Conservation (phyloP, 2,329 filamentous ascomycete genomes). For the Fusarium haematococcum region DNA sequence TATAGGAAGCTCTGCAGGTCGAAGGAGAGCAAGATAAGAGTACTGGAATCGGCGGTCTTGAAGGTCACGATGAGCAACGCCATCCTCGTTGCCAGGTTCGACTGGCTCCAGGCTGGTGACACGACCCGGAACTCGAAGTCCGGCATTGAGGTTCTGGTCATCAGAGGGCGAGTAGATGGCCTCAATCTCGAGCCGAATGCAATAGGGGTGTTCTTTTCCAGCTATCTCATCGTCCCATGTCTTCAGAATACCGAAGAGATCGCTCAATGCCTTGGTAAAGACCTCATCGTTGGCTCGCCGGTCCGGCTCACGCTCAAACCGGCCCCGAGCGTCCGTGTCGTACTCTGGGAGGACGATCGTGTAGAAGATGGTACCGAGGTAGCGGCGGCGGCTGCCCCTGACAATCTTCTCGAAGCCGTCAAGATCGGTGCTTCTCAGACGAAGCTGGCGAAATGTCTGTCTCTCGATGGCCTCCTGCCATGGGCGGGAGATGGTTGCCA, state of each 20-base stretch:
- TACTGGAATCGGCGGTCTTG: conserved; percentile 31
- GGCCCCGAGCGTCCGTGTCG: conserved; percentile 16
- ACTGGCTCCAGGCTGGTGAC: conserved; percentile 22
- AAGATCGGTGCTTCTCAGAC: conserved; percentile 33
- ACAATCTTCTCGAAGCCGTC: conserved; percentile 28
- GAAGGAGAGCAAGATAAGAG: conserved; percentile 21
- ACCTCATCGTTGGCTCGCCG: conserved; percentile 34
- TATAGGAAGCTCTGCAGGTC: conserved; percentile 8
- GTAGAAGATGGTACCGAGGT: conserved; percentile 29
- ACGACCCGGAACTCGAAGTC: conserved; percentile 14
- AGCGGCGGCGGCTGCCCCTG: conserved; percentile 29
- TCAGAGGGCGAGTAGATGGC: conserved; percentile 24
- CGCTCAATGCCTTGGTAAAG: conserved; percentile 34
- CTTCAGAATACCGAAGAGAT: conserved; percentile 29
- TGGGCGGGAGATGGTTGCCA: conserved; percentile 36
- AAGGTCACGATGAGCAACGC: conserved; percentile 12
- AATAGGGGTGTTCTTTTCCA: conserved; percentile 22
- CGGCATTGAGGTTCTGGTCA: conserved; percentile 12
- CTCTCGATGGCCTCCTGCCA: conserved; percentile 39
- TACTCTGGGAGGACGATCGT: conserved; percentile 34
- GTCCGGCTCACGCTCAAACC: conserved; percentile 36
- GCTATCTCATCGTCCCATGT: conserved; percentile 27
- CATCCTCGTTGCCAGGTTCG: conserved; percentile 19
- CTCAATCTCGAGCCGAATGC: conserved; percentile 25
- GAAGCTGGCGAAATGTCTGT: conserved; percentile 34